phyloP scores from a whole-genome alignment of 192 early-diverging fungal genomes.

The Coemansia sp. region DNA sequence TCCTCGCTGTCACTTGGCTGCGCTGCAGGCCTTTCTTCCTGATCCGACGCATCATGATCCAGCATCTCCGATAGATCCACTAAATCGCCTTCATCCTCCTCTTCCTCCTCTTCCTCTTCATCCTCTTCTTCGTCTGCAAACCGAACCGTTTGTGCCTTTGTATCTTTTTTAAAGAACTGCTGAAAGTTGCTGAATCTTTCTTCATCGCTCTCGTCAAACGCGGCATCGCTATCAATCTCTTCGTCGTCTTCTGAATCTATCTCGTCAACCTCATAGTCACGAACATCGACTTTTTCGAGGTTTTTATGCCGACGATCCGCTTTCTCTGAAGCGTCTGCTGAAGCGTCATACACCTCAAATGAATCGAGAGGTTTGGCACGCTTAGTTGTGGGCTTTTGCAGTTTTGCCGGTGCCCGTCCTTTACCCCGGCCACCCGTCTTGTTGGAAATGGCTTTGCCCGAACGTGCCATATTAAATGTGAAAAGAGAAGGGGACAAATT shows the following conservation, averaged over 20 bases:
- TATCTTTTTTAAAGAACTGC: neutral
- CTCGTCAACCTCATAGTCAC: constrained; percentile 66
- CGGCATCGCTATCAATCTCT: constrained; percentile 89
- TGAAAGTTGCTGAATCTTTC: constrained; percentile 69
- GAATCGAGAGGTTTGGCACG: neutral
- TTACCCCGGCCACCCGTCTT: neutral
- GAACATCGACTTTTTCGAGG: constrained; percentile 34
- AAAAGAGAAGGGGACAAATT: neutral
- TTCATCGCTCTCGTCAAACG: constrained; percentile 82
- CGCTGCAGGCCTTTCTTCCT: constrained; percentile 2
- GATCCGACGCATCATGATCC: constrained; percentile 25
- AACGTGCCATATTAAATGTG: neutral
- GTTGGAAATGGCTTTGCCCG: no score
- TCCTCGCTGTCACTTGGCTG: constrained; percentile 11
- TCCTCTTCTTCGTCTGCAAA: constrained; percentile 29
- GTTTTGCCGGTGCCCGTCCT: neutral
- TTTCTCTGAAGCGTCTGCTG: constrained; percentile 11
- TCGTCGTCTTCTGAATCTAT: constrained; percentile 90
- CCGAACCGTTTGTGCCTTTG: neutral
- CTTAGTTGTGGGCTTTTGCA: neutral
- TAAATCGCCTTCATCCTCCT: constrained; percentile 51
- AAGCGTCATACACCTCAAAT: constrained; percentile 16
- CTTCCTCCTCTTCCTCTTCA: constrained; percentile 47
- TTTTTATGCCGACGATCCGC: constrained; percentile 15
- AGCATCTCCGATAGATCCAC: constrained; percentile 69